A percentile compares a stretch with the other conserved stretches of the same genome.
Evolutionary conservation across 2,329 filamentous ascomycete species (phyloP).

Genomic region (Fusarium xyrophilum): DNA sequence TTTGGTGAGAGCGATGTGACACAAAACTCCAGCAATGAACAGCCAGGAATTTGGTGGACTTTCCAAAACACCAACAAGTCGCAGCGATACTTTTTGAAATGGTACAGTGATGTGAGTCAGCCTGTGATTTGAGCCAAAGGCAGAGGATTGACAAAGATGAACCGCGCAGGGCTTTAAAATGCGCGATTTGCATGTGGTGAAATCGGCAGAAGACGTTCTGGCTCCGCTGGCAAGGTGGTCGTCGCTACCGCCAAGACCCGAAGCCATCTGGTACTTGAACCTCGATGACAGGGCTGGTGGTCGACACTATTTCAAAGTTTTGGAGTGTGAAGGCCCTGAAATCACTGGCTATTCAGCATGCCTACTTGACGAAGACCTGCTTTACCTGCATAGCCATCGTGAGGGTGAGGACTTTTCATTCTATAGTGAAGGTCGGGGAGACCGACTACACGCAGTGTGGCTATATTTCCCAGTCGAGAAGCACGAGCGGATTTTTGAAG

Average conservation of each 20-base stretch:
- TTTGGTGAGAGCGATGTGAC: not conserved
- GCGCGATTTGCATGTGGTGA: not conserved
- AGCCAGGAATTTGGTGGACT: slow-evolving; percentile 9
- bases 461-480: slow-evolving; percentile 2
- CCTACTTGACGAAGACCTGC: slow-evolving; percentile 6
- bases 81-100: not conserved
- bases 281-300: not conserved
- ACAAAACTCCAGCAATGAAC: not conserved
- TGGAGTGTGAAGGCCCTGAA: not conserved
- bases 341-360: slow-evolving; percentile 14
- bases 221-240: not conserved
- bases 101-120: not conserved
- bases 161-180: slow-evolving; percentile 3
- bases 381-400: not conserved
- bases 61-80: not conserved
- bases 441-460: slow-evolving; percentile 7
- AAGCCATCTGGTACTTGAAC: not conserved
- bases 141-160: not conserved
- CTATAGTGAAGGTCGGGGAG: not conserved
- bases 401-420: not conserved
- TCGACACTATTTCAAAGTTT: not conserved
- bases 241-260: not conserved
- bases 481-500: not conserved
- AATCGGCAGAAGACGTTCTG: not conserved
- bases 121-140: no score